These are phyloP conservation scores for Eucalyptus tenuipes DNA, from an alignment of 345 rosid genomes.

Conservation along the genomic window DNA sequence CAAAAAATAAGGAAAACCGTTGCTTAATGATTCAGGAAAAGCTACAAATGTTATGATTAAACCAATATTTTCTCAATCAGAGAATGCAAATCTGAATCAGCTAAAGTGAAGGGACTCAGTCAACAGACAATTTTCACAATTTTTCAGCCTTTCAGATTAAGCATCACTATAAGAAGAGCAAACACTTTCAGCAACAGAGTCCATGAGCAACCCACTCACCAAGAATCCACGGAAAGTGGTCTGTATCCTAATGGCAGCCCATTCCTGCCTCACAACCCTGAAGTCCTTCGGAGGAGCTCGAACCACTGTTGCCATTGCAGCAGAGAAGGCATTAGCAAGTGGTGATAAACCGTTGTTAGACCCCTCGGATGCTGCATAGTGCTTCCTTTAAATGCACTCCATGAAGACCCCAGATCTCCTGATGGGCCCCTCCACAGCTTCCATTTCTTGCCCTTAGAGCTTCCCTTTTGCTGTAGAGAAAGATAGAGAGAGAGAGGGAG, in stretches of 20 bases:
- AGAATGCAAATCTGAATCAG: not conserved
- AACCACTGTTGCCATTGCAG: conserved; percentile 71
- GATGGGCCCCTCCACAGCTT: conserved; percentile 72
- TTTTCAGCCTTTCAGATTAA: not conserved
- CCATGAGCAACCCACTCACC: conserved; percentile 21
- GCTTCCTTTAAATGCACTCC: conserved; percentile 47
- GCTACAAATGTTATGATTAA: not conserved
- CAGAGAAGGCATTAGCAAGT: conserved; percentile 33
- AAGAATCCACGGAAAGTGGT: conserved; percentile 90
- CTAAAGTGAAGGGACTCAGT: not conserved
- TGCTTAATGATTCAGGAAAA: not conserved
- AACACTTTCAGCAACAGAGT: not conserved
- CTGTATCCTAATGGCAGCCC: conserved; percentile 90
- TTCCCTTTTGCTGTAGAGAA: conserved; percentile 22
- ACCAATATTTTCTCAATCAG: not conserved
- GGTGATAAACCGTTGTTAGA: conserved; percentile 23
- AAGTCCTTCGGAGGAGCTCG: conserved; percentile 89
- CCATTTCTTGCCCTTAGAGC: conserved; percentile 61
- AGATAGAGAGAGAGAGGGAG: not conserved
- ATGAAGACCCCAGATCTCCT: conserved; percentile 38
- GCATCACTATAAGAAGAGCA: not conserved
- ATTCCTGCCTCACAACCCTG: conserved; percentile 66
- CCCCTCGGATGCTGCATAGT: conserved; percentile 33
- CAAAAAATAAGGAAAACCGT: not conserved
- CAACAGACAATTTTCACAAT: not conserved